Conservation (phyloP, 495 filamentous ascomycete species). For the Parachaetomium inaequale region DNA sequence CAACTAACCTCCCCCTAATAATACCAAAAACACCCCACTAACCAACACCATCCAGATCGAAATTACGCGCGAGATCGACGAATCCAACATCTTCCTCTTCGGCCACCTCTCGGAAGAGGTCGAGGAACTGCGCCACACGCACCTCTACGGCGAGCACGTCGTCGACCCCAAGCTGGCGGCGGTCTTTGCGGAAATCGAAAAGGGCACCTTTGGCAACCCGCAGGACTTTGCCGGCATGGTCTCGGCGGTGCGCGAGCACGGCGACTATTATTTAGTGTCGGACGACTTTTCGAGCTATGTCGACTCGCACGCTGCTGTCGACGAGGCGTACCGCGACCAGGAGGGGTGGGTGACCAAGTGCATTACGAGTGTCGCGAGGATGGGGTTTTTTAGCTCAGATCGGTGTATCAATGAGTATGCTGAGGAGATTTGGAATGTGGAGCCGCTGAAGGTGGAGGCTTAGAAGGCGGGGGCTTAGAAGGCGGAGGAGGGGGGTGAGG, state of each 20-base stretch:
- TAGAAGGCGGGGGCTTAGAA: background rate
- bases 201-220: slow-evolving; percentile 71
- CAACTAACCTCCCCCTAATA: background rate
- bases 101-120: slow-evolving; percentile 95
- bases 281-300: slow-evolving; percentile 95
- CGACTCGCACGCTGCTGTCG: slow-evolving; percentile 82
- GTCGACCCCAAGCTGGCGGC: slow-evolving; percentile 69
- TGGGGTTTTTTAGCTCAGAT: slow-evolving; percentile 97
- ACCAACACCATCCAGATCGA: slow-evolving; percentile 66
- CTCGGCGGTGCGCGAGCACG: slow-evolving; percentile 80
- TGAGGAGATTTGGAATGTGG: slow-evolving; percentile 93
- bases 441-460: slow-evolving; percentile 56
- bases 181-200: slow-evolving; percentile 81
- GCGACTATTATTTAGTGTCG: slow-evolving; percentile 95
- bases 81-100: slow-evolving; percentile 97
- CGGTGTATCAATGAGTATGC: slow-evolving; percentile 98
- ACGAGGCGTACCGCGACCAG: slow-evolving; percentile 84
- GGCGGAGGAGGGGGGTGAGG: background rate
- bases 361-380: slow-evolving; percentile 77
- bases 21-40: background rate
- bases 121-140: slow-evolving; percentile 88
- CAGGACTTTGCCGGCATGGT: slow-evolving; percentile 74
- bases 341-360: slow-evolving; percentile 88
- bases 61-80: slow-evolving; percentile 94
- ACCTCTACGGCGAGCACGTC: slow-evolving; percentile 74